Evolutionary conservation across 2,329 filamentous ascomycete species (phyloP).

Genomic region (Aureobasidium sp.): DNA sequence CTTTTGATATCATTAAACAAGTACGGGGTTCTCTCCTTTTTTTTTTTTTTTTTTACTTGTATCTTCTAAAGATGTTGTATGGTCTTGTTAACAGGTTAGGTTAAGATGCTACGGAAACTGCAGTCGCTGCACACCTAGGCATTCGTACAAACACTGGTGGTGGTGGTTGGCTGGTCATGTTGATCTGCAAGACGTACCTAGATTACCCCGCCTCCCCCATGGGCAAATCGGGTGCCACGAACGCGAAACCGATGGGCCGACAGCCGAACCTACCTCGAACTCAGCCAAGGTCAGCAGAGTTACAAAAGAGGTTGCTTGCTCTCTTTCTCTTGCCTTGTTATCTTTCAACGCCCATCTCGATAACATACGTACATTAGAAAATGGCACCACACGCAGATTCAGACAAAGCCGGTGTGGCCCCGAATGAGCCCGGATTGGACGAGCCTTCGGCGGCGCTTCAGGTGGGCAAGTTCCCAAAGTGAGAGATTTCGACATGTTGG

Average conservation of each 20-base stretch:
- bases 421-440: conserved; percentile 15
- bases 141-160: neutral
- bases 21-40: too few species aligned
- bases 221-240: neutral
- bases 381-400: conserved; percentile 17
- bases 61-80: too few species aligned
- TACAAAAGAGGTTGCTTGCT: neutral
- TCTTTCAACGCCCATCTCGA: neutral
- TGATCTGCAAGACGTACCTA: neutral
- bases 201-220: conserved; percentile 2
- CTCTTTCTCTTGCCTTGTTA: neutral
- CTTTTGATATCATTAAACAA: too few species aligned
- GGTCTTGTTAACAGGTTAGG: too few species aligned
- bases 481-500: neutral
- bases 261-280: neutral
- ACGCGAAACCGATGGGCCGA: conserved; percentile 13
- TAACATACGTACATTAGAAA: neutral
- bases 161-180: neutral
- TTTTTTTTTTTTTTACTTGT: too few species aligned
- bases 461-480: conserved; percentile 14
- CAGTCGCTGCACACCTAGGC: too few species aligned
- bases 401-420: conserved; percentile 7
- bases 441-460: conserved; percentile 11
- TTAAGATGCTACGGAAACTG: too few species aligned
- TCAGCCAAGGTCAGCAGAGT: neutral